Evolutionary conservation across 1,284 basidiomycete species (phyloP).

Genomic region (Hypsizygus ulmarius): DNA sequence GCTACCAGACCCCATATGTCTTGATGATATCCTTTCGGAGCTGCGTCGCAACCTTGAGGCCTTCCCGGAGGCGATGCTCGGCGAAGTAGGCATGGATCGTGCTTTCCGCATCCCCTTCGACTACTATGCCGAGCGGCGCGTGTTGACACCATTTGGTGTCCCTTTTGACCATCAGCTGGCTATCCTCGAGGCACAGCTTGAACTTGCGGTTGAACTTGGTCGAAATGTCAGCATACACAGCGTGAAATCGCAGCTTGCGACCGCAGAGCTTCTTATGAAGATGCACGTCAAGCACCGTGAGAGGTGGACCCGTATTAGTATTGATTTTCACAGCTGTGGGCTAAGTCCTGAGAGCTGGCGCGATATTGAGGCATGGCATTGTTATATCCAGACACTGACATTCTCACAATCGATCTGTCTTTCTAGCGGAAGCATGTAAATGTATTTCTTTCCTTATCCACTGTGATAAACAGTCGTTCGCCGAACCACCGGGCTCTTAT

Average conservation of each 20-base stretch:
- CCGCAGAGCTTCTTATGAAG: slow-evolving; percentile 55
- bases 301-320: slow-evolving; percentile 57
- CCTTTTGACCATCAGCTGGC: slow-evolving; percentile 72
- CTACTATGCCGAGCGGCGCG: slow-evolving; percentile 40
- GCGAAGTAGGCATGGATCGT: slow-evolving; percentile 82
- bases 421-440: slow-evolving; percentile 63
- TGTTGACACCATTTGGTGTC: slow-evolving; percentile 65
- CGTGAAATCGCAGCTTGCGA: slow-evolving; percentile 68
- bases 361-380: slow-evolving; percentile 55
- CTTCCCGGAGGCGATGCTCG: slow-evolving; percentile 71
- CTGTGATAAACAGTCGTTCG: slow-evolving; percentile 70
- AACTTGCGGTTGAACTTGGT: slow-evolving; percentile 67
- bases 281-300: slow-evolving; percentile 51
- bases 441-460: slow-evolving; percentile 76
- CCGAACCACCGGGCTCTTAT: slow-evolving; percentile 59
- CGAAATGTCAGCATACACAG: slow-evolving; percentile 79
- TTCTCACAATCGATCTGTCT: slow-evolving; percentile 2
- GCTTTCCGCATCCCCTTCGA: slow-evolving; percentile 65
- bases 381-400: background rate
- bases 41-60: slow-evolving; percentile 54
- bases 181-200: slow-evolving; percentile 73
- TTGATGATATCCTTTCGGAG: slow-evolving; percentile 49
- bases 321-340: slow-evolving; percentile 80
- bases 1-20: slow-evolving; percentile 62
- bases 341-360: slow-evolving; percentile 67